These are phyloP conservation scores for Tylopilus sp. DNA, from an alignment of 1,284 basidiomycete genomes.

Conservation along the genomic window DNA sequence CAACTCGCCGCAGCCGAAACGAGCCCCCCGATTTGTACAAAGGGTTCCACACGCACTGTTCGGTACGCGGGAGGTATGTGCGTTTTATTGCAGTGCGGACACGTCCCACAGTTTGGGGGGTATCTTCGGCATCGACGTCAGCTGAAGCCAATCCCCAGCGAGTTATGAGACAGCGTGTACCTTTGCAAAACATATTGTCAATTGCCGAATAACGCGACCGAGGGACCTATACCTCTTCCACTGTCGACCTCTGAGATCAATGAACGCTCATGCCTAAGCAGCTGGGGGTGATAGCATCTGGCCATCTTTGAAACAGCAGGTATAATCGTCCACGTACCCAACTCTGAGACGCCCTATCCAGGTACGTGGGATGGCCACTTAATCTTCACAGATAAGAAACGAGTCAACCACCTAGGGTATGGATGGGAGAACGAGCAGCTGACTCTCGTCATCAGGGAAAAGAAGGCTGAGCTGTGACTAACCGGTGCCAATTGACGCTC, in stretches of 20 bases:
- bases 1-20: background rate
- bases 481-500: conserved; percentile 4
- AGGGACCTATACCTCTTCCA: background rate
- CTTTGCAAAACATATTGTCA: background rate
- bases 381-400: conserved; percentile 12
- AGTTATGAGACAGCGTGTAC: too few species aligned
- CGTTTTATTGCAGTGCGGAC: background rate
- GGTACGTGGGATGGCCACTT: background rate
- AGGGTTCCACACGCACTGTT: too few species aligned
- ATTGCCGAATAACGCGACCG: background rate
- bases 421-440: background rate
- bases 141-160: background rate
- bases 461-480: background rate
- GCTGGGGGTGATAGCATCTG: background rate
- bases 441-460: background rate
- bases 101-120: background rate
- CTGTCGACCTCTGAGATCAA: background rate
- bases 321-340: background rate
- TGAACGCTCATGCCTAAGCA: background rate
- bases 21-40: too few species aligned
- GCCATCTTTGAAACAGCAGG: background rate
- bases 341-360: background rate
- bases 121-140: background rate
- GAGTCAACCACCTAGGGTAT: conserved; percentile 1
- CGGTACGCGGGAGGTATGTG: background rate